Base-by-base conservation (phyloP, 169 alveolate genomes). In the Plasmodium inui region DNA sequence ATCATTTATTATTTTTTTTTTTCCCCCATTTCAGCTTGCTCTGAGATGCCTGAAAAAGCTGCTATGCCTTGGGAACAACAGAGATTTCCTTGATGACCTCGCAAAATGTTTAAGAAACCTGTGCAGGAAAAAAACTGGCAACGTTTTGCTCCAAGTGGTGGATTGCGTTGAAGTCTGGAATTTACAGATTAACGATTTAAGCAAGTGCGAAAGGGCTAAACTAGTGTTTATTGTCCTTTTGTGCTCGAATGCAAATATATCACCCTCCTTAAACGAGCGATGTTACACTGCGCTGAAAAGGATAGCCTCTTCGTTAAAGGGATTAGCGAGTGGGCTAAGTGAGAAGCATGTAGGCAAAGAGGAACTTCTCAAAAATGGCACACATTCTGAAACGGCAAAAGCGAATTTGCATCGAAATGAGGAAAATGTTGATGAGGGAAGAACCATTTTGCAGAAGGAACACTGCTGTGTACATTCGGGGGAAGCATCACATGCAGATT, bases 101-200 rank as follows among this genome's bases (percentile, higher is more conserved):
- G 22, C 86, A 46, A 81, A 74, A 46, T 74, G 86, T 74, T 86
- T 86, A 74, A 86, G 76, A 46, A 86, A 61, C 17, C n/a, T 86
- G 34, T 86, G 84, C 32, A 28, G 55, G 39, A 86, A 86, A 32
- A 86, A 53, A 74, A 53, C 70, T 5, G 19, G 39, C 34, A 76
- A 28, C 80, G 86, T 86, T 53, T 7, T 86, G 17, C 19, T 76
- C 28, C 86, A 86, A 78, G 70, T 86, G 26, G 81, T 37, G 70
- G 71, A 86, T 26, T 86, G 93, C 46, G 55, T 86, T 74, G 86
- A 76, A 74, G 80, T 86, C 19, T 86, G 93, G 93, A 74, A 30
- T 53, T 86, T 86, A 86, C 78, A 76, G 19, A 86, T 86, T n/a
- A 86, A 76, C 57, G 85, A 86, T 50, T 86, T 86, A 50, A 86